These are phyloP conservation scores for Quercus lobata DNA, from an alignment of 331 rosid genomes.

Conservation along the genomic window DNA sequence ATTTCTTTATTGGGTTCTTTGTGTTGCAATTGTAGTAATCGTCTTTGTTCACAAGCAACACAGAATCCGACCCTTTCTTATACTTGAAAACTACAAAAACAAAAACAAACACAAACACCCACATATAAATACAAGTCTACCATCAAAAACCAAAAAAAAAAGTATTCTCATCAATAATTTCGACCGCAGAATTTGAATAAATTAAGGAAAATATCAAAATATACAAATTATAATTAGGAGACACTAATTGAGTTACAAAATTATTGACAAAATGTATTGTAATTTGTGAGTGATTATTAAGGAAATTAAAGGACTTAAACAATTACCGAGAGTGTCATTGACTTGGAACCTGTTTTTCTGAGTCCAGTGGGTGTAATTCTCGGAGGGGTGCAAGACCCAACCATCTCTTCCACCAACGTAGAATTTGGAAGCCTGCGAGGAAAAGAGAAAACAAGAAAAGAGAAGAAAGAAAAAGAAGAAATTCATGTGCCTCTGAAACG, in stretches of 20 bases:
- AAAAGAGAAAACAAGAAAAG: conserved; percentile 13
- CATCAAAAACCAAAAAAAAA: too few species aligned
- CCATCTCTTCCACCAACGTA: conserved; percentile 69
- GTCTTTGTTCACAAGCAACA: conserved; percentile 63
- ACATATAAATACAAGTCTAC: background rate
- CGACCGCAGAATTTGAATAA: too few species aligned
- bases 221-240: too few species aligned
- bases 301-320: background rate
- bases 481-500: conserved; percentile 13
- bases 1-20: conserved; percentile 53
- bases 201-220: background rate
- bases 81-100: conserved; percentile 63
- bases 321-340: conserved; percentile 57
- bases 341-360: conserved; percentile 52
- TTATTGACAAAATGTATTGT: too few species aligned
- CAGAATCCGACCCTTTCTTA: conserved; percentile 62
- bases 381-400: conserved; percentile 70
- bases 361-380: conserved; percentile 57
- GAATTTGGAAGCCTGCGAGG: conserved; percentile 41
- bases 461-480: conserved; percentile 22
- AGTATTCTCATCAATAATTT: too few species aligned
- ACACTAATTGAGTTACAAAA: too few species aligned
- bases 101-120: background rate
- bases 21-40: conserved; percentile 63
- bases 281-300: too few species aligned